Base-by-base conservation (phyloP, 2,329 filamentous ascomycete genomes). In the Arthroderma uncinatum region DNA sequence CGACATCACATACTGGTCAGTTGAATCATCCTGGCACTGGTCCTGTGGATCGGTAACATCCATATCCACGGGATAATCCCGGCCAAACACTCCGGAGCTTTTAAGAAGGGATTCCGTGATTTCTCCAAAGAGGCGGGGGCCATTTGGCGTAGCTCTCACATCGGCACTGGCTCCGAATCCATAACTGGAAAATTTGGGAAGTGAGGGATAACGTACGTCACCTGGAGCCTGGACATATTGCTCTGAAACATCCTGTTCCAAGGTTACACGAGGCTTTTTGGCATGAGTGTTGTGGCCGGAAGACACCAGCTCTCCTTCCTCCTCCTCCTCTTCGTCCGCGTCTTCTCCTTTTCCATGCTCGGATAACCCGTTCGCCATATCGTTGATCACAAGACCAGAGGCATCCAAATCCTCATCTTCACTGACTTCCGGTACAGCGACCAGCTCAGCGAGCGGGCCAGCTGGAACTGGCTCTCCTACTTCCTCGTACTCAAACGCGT, bases 361-460 rank as follows among this genome's bases (percentile, higher is more conserved):
- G 36, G 14, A 37, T 23, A 54, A 67, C 62, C 10, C 34, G 62
- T 25, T 71, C 69, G 57, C 54, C 25, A 56, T 23, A 12, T 84
- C 81, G 23, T 78, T 66, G 1, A 89, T 71, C 59, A 81, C 87
- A 25, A 89, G 73, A 60, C 85, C 82, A 0, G 84, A 86, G 1
- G 84, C 80, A 60, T 77, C 72, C 28, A 74, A 63, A 25, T 73
- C 73, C 42, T 74, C 58, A 54, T 70, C 69, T 59, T 74, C 72
- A 4, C 66, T 65, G 47, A 71, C 73, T 16, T 70, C 68, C 33
- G 66, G 67, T 48, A 74, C 66, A 10, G 60, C 63, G 2, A 66
- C 64, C 14, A 64, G 57, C 28, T 75, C 73, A 4, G 78, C 70
- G n/a, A 82, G 71, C 44, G 83, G 79, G 52, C 86, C 83, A 8